Base-by-base conservation (phyloP, 1,139 yeast species). In the Lodderomyces jiufengensis region DNA sequence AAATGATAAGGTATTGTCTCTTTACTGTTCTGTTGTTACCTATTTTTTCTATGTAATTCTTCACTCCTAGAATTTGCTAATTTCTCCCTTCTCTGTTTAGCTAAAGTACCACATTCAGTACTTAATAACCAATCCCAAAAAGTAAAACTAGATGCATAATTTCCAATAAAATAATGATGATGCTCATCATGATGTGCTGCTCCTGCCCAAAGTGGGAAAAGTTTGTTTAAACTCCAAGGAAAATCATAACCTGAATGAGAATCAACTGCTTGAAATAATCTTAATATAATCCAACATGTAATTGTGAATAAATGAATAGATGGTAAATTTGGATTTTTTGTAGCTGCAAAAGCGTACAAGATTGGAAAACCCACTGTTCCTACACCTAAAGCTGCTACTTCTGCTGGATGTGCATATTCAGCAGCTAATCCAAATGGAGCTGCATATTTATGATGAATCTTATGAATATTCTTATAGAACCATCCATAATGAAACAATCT, bases 171-270 rank as follows among this genome's bases (percentile, higher is more conserved):
- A 63, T 81, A 87, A 57, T 86, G 95, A 60, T 90, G 97, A 60
- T 90, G 97, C 57, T 85, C 87, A 58, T 90, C 97, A 57, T 90
- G 97, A 61, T 90, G 97, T 52, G 86, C 97, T 14, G 97, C 97
- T 41, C 97, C 97, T 12, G 97, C 95, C 97, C 97, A 90, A 64
- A 90, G 76, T 25, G 97, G 96, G 41, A 90, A 58, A 63, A 88
- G 80, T 55, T 88, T 86, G 65, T 86, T 90, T 56, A 90, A 73
- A 5, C 96, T 86, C 88, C 95, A 83, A 39, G 97, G 97, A 76
- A 90, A 90, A 54, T 90, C 97, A 63, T 90, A 90, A 40, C 97
- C 97, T 1, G 97, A 87, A 61, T 90, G 97, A 23, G 97, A 84
- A 59, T 90, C 97, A 39, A 90, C 88, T 7, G 97, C 97, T 66